Base-by-base conservation (phyloP, 2,329 filamentous ascomycete species). In the Pseudocercospora cruenta region DNA sequence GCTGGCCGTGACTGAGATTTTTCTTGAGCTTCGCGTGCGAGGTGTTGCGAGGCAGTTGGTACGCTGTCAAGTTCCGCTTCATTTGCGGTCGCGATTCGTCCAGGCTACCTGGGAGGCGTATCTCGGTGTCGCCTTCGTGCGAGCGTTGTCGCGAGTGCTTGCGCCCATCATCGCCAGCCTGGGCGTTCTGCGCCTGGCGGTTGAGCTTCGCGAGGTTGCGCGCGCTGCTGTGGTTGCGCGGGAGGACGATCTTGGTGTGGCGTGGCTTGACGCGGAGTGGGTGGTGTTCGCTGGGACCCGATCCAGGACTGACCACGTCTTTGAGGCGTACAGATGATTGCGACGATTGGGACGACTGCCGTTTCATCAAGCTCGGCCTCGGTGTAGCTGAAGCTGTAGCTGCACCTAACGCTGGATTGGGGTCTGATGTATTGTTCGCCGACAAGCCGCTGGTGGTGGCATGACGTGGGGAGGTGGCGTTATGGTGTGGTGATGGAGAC, bases 1-100 rank as follows among this genome's bases (percentile, higher is more conserved):
- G 76, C 65, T 83, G 81, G 16, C 81, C 80, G 73, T 82, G 82
- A 28, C 80, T 82, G 65, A 80, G 76, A 67, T 77, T 77, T 71
- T 77, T 77, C 74, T 77, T 77, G 63, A 77, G 68, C 69, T 77
- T 77, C 58, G 72, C 71, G 54, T 73, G 66, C 28, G 71, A 74
- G 36, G 66, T 62, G 49, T 71, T 76, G 24, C 75, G 69, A 53
- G 74, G 73, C 28, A 77, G 65, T 43, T 77, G 73, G 39, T 67
- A 69, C 2, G 73, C 71, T 1, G 76, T 77, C 71, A 75, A 63
- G 33, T 77, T 77, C 36, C 76, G 67, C 55, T 71, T 67, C 65
- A 77, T 73, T 4, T 68, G 63, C 24, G 75, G 75, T 33, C 67
- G 63, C 51, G 67, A 68, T 61, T 74, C 74, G 43, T 77, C 75